Conservation (phyloP, 345 rosid genomes). For the Moricandia moricandioides region DNA sequence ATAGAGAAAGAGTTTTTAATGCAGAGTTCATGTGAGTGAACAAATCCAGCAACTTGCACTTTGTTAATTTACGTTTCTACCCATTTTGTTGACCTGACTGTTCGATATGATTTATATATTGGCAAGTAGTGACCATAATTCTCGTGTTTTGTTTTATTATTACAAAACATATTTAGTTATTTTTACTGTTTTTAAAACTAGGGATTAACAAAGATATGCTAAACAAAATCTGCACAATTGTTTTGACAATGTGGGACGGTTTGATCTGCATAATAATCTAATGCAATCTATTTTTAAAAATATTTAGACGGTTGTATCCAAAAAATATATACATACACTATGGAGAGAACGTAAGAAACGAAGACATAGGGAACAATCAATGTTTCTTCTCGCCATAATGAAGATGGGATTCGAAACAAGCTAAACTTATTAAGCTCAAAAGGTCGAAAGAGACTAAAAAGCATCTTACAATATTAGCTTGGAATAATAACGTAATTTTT, state of each 20-base stretch:
- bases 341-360: too few species aligned
- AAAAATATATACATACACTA: too few species aligned
- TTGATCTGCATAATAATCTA: background rate
- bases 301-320: background rate
- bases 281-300: too few species aligned
- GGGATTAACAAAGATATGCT: background rate
- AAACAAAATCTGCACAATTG: background rate
- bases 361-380: too few species aligned
- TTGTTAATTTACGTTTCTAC: background rate
- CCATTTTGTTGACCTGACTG: background rate
- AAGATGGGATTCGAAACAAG: too few species aligned
- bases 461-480: too few species aligned
- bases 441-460: too few species aligned
- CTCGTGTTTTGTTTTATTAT: background rate
- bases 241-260: background rate
- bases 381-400: too few species aligned
- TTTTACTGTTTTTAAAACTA: background rate
- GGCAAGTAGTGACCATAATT: background rate
- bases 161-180: background rate
- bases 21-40: constrained; percentile 40
- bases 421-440: too few species aligned
- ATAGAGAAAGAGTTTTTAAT: constrained; percentile 33
- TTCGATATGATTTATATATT: background rate
- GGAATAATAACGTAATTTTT: too few species aligned
- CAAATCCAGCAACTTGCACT: background rate